Evolutionary conservation across 345 rosid genomes (phyloP), one percentile per base, ranked within the genome.

Genomic region (Conringia planisiliqua): DNA sequence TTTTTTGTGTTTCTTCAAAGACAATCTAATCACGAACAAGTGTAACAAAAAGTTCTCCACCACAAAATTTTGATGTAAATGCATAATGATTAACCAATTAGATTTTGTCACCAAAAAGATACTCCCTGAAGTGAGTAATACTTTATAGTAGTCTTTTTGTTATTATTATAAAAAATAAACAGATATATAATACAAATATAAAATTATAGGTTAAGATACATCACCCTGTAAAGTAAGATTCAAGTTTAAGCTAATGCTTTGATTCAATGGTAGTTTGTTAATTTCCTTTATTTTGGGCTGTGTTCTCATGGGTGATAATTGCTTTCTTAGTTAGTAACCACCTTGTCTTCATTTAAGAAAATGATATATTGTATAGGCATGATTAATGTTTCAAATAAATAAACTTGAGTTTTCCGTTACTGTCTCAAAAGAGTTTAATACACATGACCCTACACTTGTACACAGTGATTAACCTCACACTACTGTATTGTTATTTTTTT

Each of bases 201-300:
- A 65, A 72, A 58, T 32, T 72, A 58, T 50, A 66, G 62, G 57
- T 66, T 66, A 78, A 73, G 77, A 73, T 72, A 67, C 63, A 72
- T 61, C 44, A 62, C 74, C 51, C 3, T 50, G 73, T 72, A 72
- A 73, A 68, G 82, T 79, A 79, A 68, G 78, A 79, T 79, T 79
- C 62, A 79, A 73, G 82, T 67, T 79, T 79, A 79, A 79, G 82
- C 61, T 79, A 79, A 73, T 72, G 74, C 50, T 47, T 72, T 73
- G 39, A 73, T 79, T 73, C 78, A 73, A 55, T 67, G 70, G 70
- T 68, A 54, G 78, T 73, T 73, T 67, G 78, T 72, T 72, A 73
- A 73, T 43, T 75, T 73, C 39, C 59, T 67, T 72, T 68, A 26
- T 68, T 60, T 46, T 43, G 71, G 64, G 39, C 35, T 70, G 14